Evolutionary conservation across 139 green algal species (phyloP), one percentile per base, ranked within the genome.

Genomic region (Haematococcus lacustris): DNA sequence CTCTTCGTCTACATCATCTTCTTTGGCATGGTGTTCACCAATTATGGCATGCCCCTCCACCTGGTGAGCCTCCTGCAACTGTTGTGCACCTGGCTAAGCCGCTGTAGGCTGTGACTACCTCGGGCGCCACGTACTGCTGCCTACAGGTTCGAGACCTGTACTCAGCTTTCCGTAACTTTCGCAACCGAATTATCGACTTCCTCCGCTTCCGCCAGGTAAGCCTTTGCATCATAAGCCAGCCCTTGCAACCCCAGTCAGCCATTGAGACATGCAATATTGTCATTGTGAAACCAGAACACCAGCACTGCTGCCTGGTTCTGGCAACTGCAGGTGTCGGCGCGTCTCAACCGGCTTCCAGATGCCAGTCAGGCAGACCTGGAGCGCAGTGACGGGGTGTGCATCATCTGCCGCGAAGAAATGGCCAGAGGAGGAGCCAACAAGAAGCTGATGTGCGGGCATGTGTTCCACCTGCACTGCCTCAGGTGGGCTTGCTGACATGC

Each of bases 381-480:
- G 40, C 86, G 90, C 38, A 87, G 82, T 37, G 93, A 98, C 76
- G 83, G 85, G 40, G 86, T 92, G 60, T 99, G 95, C 90, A 98
- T 98, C 82, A 97, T 99, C 77, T 99, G 95, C 87, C 79, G 73
- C 3, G 80, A 82, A 73, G 80, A 79, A 68, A 83, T 78, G 76
- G 59, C 76, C 30, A 63, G 6, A 60, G 57, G 4, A 3, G 76
- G 72, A 13, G 35, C 72, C 51, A 91, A 92, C 82, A 99, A 99
- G 87, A 93, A 94, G 79, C 88, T 99, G 60, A 69, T 79, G 39
- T 99, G 95, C 76, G 79, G 82, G 28, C 95, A 99, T 68, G 84
- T 94, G 28, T 99, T 98, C 82, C 95, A 99, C 78, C 43, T 97
- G 71, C 88, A 96, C 77, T 99, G 95, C 86, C 83, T 99, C 13